phyloP scores from a whole-genome alignment of 306 rosid genomes.

The Quercus agrifolia region DNA sequence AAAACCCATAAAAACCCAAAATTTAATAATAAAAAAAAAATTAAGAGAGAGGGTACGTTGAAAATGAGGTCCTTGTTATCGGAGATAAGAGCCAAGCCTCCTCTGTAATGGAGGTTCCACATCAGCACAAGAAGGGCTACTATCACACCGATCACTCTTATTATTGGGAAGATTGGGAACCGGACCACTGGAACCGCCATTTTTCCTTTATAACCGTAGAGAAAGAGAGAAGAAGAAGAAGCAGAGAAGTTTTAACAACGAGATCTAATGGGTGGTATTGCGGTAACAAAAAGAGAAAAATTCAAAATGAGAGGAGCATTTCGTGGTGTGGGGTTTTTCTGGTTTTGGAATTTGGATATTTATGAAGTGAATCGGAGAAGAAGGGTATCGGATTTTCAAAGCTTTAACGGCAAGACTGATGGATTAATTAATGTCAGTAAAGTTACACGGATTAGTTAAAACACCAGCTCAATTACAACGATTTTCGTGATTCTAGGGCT shows the following conservation, averaged over 20 bases:
- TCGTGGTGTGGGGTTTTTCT: background rate
- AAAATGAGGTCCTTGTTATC: slow-evolving; percentile 91
- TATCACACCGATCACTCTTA: slow-evolving; percentile 52
- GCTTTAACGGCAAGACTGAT: too few relatives aligned
- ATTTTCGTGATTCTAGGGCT: too few relatives aligned
- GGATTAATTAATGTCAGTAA: too few relatives aligned
- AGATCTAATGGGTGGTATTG: background rate
- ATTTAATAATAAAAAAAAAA: background rate
- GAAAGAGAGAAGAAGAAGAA: slow-evolving; percentile 1
- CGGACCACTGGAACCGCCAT: slow-evolving; percentile 75
- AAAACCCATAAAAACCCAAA: background rate
- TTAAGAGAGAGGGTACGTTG: slow-evolving; percentile 43
- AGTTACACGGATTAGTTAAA: too few relatives aligned
- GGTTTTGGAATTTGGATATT: background rate
- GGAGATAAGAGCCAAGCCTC: slow-evolving; percentile 91
- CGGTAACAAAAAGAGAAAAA: background rate
- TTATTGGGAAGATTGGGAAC: slow-evolving; percentile 70
- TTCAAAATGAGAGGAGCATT: background rate
- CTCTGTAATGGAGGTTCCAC: slow-evolving; percentile 76
- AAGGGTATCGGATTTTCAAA: too few relatives aligned
- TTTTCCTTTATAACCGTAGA: background rate
- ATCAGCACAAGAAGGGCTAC: slow-evolving; percentile 60
- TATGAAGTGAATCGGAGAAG: too few relatives aligned
- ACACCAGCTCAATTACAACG: too few relatives aligned
- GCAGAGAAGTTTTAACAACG: background rate